Conservation (phyloP, 352 stramenopile genomes). For the Aphanomyces cochlioides region DNA sequence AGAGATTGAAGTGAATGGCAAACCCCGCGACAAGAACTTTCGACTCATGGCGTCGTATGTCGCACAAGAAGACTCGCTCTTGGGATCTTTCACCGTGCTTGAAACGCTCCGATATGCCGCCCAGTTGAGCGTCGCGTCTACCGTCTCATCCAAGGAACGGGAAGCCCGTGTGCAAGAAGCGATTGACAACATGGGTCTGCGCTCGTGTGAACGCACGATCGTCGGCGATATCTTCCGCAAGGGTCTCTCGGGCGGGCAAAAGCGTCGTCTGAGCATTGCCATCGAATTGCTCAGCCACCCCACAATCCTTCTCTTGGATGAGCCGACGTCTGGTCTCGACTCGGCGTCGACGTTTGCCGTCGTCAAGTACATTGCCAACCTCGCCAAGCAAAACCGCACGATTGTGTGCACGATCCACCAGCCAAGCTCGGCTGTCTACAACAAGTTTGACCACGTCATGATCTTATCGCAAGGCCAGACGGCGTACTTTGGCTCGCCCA, state of each 20-base stretch:
- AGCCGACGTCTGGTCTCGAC: slow-evolving; percentile 89
- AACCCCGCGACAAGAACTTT: slow-evolving; percentile 43
- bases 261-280: slow-evolving; percentile 67
- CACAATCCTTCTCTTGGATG: slow-evolving; percentile 86
- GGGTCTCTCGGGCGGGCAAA: slow-evolving; percentile 77
- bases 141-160: slow-evolving; percentile 41
- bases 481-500: slow-evolving; percentile 79
- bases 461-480: slow-evolving; percentile 76
- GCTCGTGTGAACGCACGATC: slow-evolving; percentile 40
- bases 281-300: slow-evolving; percentile 73
- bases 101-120: slow-evolving; percentile 65
- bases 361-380: slow-evolving; percentile 55
- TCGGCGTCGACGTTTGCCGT: slow-evolving; percentile 80
- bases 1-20: slow-evolving; percentile 46
- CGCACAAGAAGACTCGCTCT: slow-evolving; percentile 51
- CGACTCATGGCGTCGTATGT: slow-evolving; percentile 62
- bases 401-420: slow-evolving; percentile 48
- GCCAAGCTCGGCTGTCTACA: slow-evolving; percentile 29
- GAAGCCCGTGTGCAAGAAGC: slow-evolving; percentile 59
- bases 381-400: slow-evolving; percentile 66
- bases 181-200: slow-evolving; percentile 58
- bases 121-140: slow-evolving; percentile 44
- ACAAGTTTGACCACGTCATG: slow-evolving; percentile 74
- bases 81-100: slow-evolving; percentile 62
- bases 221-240: slow-evolving; percentile 84